A percentile compares a stretch with the other conserved stretches of the same genome.
phyloP scores from a whole-genome alignment of 306 rosid genomes.

The Rosa persica region DNA sequence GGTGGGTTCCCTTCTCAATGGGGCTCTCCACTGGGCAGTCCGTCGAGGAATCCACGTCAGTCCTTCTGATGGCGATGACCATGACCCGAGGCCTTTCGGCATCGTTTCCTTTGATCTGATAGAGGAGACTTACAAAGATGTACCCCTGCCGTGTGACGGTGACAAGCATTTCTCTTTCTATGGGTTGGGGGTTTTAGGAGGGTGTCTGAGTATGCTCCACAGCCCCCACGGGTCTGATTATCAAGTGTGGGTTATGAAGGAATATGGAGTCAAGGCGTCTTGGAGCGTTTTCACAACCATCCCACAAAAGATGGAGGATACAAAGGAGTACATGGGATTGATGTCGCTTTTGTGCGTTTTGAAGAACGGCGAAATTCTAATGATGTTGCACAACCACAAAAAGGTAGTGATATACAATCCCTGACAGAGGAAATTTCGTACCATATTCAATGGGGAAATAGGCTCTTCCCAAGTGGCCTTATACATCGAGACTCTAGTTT shows the following conservation, averaged over 20 bases:
- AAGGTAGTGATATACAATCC: slow-evolving; percentile 13
- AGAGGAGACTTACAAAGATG: slow-evolving; percentile 10
- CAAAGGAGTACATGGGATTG: slow-evolving; percentile 16
- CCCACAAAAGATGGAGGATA: slow-evolving; percentile 21
- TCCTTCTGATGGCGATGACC: neutral
- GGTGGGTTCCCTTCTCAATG: slow-evolving; percentile 14
- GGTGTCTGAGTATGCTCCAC: slow-evolving; percentile 18
- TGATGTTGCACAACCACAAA: slow-evolving; percentile 19
- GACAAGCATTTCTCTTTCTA: slow-evolving; percentile 16
- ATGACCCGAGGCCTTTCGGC: slow-evolving; percentile 1
- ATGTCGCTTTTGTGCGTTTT: slow-evolving; percentile 8
- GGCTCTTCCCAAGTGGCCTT: slow-evolving; percentile 8
- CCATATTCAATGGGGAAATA: neutral
- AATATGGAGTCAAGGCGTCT: slow-evolving; percentile 16
- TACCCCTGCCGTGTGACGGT: slow-evolving; percentile 11
- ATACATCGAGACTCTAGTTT: slow-evolving; percentile 6
- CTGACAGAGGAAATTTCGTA: neutral
- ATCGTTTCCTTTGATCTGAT: slow-evolving; percentile 9
- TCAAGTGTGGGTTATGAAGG: slow-evolving; percentile 16
- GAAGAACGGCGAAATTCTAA: slow-evolving; percentile 1
- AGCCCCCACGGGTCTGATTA: slow-evolving; percentile 20
- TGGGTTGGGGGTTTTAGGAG: slow-evolving; percentile 17
- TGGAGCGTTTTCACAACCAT: slow-evolving; percentile 20
- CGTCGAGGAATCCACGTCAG: neutral
- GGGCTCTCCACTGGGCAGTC: slow-evolving; percentile 21